Evolutionary conservation across 169 alveolate genomes (phyloP).

Genomic region (Eimeria praecox): DNA sequence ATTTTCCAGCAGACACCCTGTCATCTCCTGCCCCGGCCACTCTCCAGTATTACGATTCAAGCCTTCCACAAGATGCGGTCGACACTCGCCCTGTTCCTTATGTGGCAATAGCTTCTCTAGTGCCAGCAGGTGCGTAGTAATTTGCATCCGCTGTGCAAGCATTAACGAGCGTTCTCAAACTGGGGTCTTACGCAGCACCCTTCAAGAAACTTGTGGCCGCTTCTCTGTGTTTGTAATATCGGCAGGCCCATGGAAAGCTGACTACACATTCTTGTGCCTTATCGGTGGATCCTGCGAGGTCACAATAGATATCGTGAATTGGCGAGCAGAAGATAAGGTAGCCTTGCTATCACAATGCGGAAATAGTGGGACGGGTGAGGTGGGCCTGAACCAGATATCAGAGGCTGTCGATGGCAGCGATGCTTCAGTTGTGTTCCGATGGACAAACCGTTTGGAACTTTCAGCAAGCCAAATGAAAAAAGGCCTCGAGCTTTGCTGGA

Average conservation of each 20-base stretch:
- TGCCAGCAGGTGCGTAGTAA: slow-evolving; percentile 49
- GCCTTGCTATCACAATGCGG: slow-evolving; percentile 51
- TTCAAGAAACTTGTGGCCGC: not conserved
- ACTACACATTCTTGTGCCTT: slow-evolving; percentile 3
- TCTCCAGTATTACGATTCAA: slow-evolving; percentile 47
- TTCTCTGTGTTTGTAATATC: not conserved
- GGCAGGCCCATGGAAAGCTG: slow-evolving; percentile 42
- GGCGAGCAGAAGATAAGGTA: slow-evolving; percentile 13
- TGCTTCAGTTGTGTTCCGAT: slow-evolving; percentile 6
- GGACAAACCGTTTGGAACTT: slow-evolving; percentile 27
- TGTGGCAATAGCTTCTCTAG: slow-evolving; percentile 41
- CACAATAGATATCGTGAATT: slow-evolving; percentile 41
- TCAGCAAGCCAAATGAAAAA: slow-evolving; percentile 47
- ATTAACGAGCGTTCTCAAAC: not conserved
- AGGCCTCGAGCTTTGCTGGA: slow-evolving; percentile 69
- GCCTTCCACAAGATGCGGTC: slow-evolving; percentile 36
- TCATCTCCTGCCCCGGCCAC: slow-evolving; percentile 26
- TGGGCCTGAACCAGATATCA: slow-evolving; percentile 25
- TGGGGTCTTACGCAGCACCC: not conserved
- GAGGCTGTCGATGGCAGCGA: slow-evolving; percentile 28
- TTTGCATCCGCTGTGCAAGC: not conserved
- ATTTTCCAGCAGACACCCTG: slow-evolving; percentile 49
- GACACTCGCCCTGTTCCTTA: slow-evolving; percentile 56
- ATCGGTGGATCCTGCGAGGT: slow-evolving; percentile 55
- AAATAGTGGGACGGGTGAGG: not conserved